Conservation (phyloP, 306 rosid species). For the Cucumis sativus region DNA sequence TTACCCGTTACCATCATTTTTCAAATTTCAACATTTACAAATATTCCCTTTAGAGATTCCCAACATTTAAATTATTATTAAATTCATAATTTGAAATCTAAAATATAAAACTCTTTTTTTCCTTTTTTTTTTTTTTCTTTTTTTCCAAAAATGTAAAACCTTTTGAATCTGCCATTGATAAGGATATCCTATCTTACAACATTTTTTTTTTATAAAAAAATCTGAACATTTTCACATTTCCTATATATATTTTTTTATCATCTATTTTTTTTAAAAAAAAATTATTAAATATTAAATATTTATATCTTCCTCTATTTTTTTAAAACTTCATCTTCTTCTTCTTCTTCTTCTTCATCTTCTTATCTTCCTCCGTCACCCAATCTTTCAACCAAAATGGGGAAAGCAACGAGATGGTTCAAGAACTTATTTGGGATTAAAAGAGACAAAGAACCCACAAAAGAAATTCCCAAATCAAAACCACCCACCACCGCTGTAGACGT, state of each 20-base stretch:
- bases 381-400: slow-evolving; percentile 38
- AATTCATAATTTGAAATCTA: not conserved
- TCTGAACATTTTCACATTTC: not conserved
- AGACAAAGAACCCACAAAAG: slow-evolving; percentile 23
- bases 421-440: slow-evolving; percentile 53
- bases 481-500: not conserved
- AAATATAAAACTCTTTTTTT: too few species aligned
- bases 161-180: not conserved
- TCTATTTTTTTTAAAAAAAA: not conserved
- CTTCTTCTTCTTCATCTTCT: not conserved
- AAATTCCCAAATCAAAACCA: slow-evolving; percentile 22
- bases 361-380: not conserved
- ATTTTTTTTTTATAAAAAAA: not conserved
- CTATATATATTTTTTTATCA: too few species aligned
- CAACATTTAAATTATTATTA: not conserved
- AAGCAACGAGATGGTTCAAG: slow-evolving; percentile 64
- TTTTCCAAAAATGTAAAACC: not conserved
- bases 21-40: not conserved
- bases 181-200: slow-evolving; percentile 7
- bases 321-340: not conserved
- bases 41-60: not conserved
- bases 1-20: not conserved
- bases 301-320: not conserved
- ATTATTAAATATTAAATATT: not conserved
- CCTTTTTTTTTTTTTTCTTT: not conserved